phyloP scores from a whole-genome alignment of 2,329 filamentous ascomycete species.

The Colletotrichum eremochloae region DNA sequence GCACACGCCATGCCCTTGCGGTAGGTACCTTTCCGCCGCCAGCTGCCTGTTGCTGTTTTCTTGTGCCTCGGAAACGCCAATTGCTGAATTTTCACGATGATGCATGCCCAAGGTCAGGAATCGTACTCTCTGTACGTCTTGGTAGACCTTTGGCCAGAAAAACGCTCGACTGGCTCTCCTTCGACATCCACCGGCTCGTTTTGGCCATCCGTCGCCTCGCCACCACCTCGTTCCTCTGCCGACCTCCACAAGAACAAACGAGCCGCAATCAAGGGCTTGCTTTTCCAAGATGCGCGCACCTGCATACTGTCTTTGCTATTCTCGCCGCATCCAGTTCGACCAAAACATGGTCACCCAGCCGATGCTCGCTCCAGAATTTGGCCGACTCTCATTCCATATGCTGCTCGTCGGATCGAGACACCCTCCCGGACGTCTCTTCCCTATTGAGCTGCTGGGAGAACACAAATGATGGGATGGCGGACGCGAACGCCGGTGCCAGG shows the following conservation, averaged over 20 bases:
- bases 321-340: slow-evolving; percentile 26
- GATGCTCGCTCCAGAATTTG: neutral
- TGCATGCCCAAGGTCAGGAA: neutral
- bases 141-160: neutral
- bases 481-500: slow-evolving; percentile 1
- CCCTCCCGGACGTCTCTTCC: slow-evolving; percentile 28
- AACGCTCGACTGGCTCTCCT: neutral
- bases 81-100: neutral
- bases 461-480: slow-evolving; percentile 8
- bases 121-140: neutral
- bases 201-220: neutral
- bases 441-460: slow-evolving; percentile 4
- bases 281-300: slow-evolving; percentile 11
- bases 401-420: slow-evolving; percentile 31
- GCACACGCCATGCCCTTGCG: neutral
- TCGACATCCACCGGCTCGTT: too few relatives aligned
- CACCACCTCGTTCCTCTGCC: neutral
- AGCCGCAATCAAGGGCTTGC: slow-evolving; percentile 7
- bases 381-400: slow-evolving; percentile 30
- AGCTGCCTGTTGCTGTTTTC: neutral
- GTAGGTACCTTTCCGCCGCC: too few relatives aligned
- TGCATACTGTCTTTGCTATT: slow-evolving; percentile 3
- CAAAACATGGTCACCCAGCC: slow-evolving; percentile 6
- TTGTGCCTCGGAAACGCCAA: neutral
- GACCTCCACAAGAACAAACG: neutral